phyloP scores from a whole-genome alignment of 1,139 yeast species.

The Blastobotrys malaysiensis region DNA sequence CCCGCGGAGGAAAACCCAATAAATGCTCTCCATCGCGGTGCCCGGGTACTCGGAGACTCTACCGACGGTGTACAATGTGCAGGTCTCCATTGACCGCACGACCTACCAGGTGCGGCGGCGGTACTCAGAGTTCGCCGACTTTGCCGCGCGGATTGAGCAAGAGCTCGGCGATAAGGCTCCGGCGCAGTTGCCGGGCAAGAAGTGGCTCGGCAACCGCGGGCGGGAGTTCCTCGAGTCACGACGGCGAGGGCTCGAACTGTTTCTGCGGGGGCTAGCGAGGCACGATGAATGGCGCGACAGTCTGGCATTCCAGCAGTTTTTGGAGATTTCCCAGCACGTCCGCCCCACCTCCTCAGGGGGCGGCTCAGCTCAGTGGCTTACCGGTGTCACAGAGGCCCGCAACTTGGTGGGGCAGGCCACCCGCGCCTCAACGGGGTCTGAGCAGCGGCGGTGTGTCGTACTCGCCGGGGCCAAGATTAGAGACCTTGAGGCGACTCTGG shows the following conservation, averaged over 20 bases:
- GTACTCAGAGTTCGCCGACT: conserved; percentile 48
- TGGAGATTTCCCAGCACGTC: conserved; percentile 25
- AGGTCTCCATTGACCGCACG: conserved; percentile 29
- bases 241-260: conserved; percentile 31
- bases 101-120: conserved; percentile 38
- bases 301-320: conserved; percentile 30
- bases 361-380: conserved; percentile 24
- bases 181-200: conserved; percentile 43
- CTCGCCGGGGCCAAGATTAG: conserved; percentile 26
- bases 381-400: conserved; percentile 23
- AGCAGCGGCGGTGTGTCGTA: conserved; percentile 25
- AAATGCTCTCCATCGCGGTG: conserved; percentile 12
- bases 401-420: conserved; percentile 24
- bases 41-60: conserved; percentile 32
- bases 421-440: conserved; percentile 14
- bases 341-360: conserved; percentile 3
- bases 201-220: conserved; percentile 28
- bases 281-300: conserved; percentile 33
- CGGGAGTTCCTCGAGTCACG: conserved; percentile 31
- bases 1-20: not conserved
- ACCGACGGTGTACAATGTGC: conserved; percentile 36
- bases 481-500: conserved; percentile 26
- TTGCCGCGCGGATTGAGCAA: conserved; percentile 42
- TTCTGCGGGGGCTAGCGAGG: conserved; percentile 31
- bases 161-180: conserved; percentile 44